Evolutionary conservation across 139 green algal species (phyloP).

Genomic region (Dunaliella primolecta): DNA sequence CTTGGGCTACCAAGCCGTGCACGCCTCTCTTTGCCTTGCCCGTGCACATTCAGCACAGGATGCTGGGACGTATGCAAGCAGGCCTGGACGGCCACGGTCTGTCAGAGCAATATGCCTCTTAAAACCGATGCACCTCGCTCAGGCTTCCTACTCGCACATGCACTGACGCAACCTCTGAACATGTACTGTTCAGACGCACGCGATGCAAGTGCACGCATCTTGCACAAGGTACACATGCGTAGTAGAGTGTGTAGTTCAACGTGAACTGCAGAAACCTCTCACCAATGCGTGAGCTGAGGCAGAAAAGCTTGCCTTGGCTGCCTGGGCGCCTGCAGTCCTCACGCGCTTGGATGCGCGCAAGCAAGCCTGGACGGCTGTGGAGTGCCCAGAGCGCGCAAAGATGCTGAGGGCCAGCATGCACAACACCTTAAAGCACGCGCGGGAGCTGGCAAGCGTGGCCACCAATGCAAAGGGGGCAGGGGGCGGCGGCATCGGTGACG

Average conservation of each 20-base stretch:
- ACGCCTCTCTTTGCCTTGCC: neutral
- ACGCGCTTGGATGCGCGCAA: conserved; percentile 38
- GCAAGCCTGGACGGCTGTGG: conserved; percentile 34
- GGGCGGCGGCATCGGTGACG: conserved; percentile 57
- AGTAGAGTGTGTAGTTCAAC: neutral
- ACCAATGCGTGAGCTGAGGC: neutral
- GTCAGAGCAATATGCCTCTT: neutral
- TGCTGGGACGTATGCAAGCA: neutral
- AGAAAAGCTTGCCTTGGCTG: too few relatives aligned
- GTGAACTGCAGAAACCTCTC: neutral
- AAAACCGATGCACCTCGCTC: too few relatives aligned
- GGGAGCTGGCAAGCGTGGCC: conserved; percentile 36
- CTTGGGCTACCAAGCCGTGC: too few relatives aligned
- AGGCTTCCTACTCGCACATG: too few relatives aligned
- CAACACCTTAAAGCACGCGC: conserved; percentile 30
- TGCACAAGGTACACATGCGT: too few relatives aligned
- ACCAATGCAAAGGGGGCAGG: conserved; percentile 55
- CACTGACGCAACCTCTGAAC: too few relatives aligned
- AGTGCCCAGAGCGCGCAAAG: conserved; percentile 21
- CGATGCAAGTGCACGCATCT: neutral
- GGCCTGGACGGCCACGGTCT: neutral
- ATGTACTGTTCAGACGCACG: too few relatives aligned
- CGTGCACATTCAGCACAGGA: neutral
- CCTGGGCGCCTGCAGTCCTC: neutral
- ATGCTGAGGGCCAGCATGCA: conserved; percentile 50